Evolutionary conservation across 768 basidiomycete species (phyloP), one percentile per base, ranked within the genome.

Genomic region (Pholiota molesta): DNA sequence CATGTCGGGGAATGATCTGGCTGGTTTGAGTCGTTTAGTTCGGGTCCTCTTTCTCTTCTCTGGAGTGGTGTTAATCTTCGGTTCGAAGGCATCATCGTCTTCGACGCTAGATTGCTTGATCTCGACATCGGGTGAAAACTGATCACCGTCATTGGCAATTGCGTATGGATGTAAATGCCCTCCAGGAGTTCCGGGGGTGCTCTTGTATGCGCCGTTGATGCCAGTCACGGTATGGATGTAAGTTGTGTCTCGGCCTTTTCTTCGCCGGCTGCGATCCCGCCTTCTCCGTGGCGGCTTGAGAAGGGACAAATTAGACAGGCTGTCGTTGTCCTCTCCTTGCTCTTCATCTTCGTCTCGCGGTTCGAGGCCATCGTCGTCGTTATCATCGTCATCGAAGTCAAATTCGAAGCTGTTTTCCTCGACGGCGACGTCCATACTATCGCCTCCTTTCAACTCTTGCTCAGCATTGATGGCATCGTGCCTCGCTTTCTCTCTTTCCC

Each of bases 261-360:
- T 44, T n/a, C 62, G 62, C n/a, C 63, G 65, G 57, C 64, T 68
- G 13, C 67, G 61, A 55, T 62, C 53, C n/a, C 67, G 64, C 40
- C 56, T 63, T 42, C 62, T 61, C 29, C 67, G 64, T 29, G 68
- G 69, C 35, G 73, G 69, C 62, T 72, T 64, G 39, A 72, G 62
- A 40, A 72, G 57, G 16, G 70, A 61, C 52, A 72, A 58, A n/a
- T 69, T 67, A 10, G 67, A 67, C n/a, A 72, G 56, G 35, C 71
- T 72, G 52, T 71, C 71, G 33, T 66, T 61, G 42, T 71, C 70
- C 28, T 54, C 65, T 55, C 51, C 64, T 6, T 63, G 62, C 21
- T 70, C 69, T 17, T 67, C 69, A 26, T 69, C 71, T 9, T 66
- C 67, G 17, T 67, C 69, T 13, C 62, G 59, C 4, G 42, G 45